A percentile compares a stretch with the other conserved stretches of the same genome.
Conservation (phyloP, 768 basidiomycete species). For the Lentinula guzmanii region DNA sequence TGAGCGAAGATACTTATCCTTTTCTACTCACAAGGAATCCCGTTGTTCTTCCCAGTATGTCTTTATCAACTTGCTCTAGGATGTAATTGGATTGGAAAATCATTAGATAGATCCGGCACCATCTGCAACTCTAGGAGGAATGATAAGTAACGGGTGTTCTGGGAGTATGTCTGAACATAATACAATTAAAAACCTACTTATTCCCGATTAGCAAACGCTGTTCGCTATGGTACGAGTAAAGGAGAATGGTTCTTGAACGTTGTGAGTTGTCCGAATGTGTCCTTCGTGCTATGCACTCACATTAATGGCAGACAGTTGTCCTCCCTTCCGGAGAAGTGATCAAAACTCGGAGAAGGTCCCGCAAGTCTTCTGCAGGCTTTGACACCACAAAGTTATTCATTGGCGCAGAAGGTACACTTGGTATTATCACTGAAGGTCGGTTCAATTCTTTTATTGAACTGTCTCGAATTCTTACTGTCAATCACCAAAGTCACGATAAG, state of each 20-base stretch:
- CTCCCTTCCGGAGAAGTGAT: conserved; percentile 87
- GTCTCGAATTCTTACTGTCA: neutral
- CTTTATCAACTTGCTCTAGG: neutral
- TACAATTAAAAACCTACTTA: conserved; percentile 3
- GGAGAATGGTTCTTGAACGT: conserved; percentile 88
- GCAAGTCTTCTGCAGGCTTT: conserved; percentile 87
- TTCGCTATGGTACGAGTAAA: conserved; percentile 84
- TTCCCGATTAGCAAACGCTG: conserved; percentile 57
- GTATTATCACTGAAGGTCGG: conserved; percentile 82
- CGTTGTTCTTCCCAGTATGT: conserved; percentile 77
- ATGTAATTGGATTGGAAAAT: neutral
- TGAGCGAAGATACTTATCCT: neutral
- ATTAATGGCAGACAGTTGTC: conserved; percentile 64
- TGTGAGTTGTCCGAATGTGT: conserved; percentile 30
- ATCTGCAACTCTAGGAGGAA: conserved; percentile 79
- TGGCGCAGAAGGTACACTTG: conserved; percentile 77
- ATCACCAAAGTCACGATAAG: conserved; percentile 60
- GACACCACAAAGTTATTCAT: conserved; percentile 84
- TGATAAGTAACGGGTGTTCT: conserved; percentile 82
- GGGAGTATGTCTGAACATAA: conserved; percentile 48
- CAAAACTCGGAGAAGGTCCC: conserved; percentile 71
- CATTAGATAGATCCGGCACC: conserved; percentile 69
- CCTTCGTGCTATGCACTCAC: neutral
- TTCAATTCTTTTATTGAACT: neutral
- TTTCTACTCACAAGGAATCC: conserved; percentile 42